phyloP scores from a whole-genome alignment of 1,139 yeast genomes.

The Suhomyces coccinellae region DNA sequence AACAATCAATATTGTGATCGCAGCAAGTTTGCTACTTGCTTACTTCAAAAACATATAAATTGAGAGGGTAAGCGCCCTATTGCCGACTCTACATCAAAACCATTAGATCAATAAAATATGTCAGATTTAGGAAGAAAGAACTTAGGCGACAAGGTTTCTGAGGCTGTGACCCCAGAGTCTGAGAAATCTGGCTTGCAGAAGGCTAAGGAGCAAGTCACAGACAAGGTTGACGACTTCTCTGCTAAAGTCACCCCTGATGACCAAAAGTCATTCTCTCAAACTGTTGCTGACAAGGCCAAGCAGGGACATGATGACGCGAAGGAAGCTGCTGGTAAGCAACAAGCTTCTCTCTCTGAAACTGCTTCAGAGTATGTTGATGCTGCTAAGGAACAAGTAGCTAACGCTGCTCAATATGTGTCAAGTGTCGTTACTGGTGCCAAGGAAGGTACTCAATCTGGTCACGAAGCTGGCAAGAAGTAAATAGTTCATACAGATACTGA shows the following conservation, averaged over 20 bases:
- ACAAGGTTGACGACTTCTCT: constrained; percentile 63
- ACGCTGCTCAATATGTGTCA: constrained; percentile 64
- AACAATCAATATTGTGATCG: too few species aligned
- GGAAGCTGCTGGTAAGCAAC: constrained; percentile 23
- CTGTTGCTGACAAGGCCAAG: constrained; percentile 51
- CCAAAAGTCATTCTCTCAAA: constrained; percentile 69
- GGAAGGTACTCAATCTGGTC: constrained; percentile 54
- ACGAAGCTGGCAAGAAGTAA: constrained; percentile 35
- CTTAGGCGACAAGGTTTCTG: constrained; percentile 66
- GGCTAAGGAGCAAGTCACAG: constrained; percentile 72
- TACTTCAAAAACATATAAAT: not conserved
- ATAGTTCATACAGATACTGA: not conserved
- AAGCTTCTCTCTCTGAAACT: constrained; percentile 50
- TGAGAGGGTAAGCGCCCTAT: not conserved
- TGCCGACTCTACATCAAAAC: not conserved
- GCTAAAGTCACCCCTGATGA: constrained; percentile 58
- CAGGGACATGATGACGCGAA: constrained; percentile 49
- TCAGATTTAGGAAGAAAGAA: constrained; percentile 80
- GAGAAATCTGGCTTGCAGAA: constrained; percentile 65
- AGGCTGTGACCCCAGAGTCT: constrained; percentile 69
- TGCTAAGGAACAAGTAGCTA: constrained; percentile 61
- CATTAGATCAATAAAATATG: constrained; percentile 34
- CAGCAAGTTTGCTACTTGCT: not conserved
- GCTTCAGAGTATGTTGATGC: constrained; percentile 61
- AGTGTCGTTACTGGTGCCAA: constrained; percentile 60